Percentiles rank a stretch among this genome's conserved stretches.
These are phyloP conservation scores for Hypoxylon intermedium DNA, from an alignment of 495 filamentous ascomycete species.

Conservation along the genomic window DNA sequence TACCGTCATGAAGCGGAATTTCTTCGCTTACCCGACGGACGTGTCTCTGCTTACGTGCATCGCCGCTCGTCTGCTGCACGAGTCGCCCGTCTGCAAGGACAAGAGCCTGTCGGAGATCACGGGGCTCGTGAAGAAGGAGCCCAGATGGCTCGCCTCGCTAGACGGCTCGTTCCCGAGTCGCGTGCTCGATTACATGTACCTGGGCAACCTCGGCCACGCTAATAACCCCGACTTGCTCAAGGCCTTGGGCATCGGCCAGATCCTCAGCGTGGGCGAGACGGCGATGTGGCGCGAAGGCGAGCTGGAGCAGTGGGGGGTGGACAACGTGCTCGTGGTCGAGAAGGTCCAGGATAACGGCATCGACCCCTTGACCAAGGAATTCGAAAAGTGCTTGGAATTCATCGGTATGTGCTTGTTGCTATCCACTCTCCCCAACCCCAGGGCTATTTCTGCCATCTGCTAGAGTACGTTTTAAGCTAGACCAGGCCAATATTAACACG, in stretches of 20 bases:
- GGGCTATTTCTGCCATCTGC: conserved; percentile 14
- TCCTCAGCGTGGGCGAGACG: conserved; percentile 93
- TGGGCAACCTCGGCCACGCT: conserved; percentile 89
- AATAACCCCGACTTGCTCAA: conserved; percentile 86
- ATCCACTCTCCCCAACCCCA: not conserved
- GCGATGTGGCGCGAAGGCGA: conserved; percentile 78
- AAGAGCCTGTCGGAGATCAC: conserved; percentile 54
- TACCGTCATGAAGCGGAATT: conserved; percentile 81
- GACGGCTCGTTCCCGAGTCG: conserved; percentile 91
- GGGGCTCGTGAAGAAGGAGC: conserved; percentile 58
- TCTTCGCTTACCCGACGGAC: conserved; percentile 94
- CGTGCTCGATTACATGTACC: conserved; percentile 91
- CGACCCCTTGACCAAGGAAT: conserved; percentile 86
- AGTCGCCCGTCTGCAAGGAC: conserved; percentile 51
- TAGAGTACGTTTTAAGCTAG: not conserved
- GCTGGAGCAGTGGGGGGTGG: conserved; percentile 68
- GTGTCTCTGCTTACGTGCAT: conserved; percentile 78
- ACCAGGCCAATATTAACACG: not conserved
- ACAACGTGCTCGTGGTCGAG: conserved; percentile 79
- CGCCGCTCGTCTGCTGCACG: conserved; percentile 70
- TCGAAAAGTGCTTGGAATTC: conserved; percentile 85
- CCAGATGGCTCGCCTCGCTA: conserved; percentile 80
- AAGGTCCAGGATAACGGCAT: conserved; percentile 96
- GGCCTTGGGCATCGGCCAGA: conserved; percentile 81
- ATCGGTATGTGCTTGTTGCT: conserved; percentile 72